Evolutionary conservation across 2,329 filamentous ascomycete species (phyloP), one percentile per base, ranked within the genome.

Genomic region (Daldinia sp.): DNA sequence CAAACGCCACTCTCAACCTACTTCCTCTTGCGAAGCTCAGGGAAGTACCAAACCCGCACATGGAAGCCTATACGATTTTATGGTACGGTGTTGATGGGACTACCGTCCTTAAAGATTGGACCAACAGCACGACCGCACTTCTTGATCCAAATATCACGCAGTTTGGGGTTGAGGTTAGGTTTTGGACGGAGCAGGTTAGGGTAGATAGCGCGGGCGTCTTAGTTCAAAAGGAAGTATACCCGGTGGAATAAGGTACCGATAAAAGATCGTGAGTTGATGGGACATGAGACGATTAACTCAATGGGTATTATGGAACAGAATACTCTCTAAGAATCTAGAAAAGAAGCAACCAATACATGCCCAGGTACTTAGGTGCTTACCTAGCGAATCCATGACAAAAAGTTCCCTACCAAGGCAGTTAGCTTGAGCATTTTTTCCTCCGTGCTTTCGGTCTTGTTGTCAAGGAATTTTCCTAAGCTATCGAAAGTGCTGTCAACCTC

Each of bases 11-110:
- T 17, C 63, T 75, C 30, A 58, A 65, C 10, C 69, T 74, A 4
- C 60, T 75, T 1, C 71, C 73, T 3, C 63, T 75, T 9, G 73
- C 70, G 8, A 23, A 75, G 54, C 73, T 72, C 45, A 68, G 73
- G 25, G 15, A 70, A 51, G 58, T 70, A 19, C 66, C 71, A 10
- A 68, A 66, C 43, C 50, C 61, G 29, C 69, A 69, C 10, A 27
- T 61, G 43, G 73, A 75, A 51, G 63, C 63, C 9, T 75, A 73
- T 41, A 64, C 67, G n/a, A 70, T 75, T 19, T 34, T 67, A 3
- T 75, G 73, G 73, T 73, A 70, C 45, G 71, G 67, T 9, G 53
- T 62, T 4, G 62, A 74, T 17, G 61, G 68, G 9, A 39, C 59
- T 8, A 56, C 41, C n/a, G 58, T 67, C 10, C 32, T 75, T n/a